Percentiles rank a stretch among this genome's conserved stretches.
Conservation (phyloP, 306 rosid species). For the Lathyrus tuberosus region DNA sequence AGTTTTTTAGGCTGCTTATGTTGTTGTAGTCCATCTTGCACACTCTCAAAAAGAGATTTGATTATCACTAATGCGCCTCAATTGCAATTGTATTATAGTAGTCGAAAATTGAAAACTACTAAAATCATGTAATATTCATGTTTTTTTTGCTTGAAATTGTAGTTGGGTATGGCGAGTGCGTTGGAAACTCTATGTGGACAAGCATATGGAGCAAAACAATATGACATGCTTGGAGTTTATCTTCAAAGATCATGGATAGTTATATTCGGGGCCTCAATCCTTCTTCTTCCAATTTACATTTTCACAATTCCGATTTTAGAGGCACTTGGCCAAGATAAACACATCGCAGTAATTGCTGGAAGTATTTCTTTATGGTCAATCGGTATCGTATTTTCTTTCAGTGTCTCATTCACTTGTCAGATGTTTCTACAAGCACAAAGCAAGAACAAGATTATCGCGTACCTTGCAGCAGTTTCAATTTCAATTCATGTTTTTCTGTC, state of each 20-base stretch:
- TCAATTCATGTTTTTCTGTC: conserved; percentile 45
- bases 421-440: conserved; percentile 66
- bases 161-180: conserved; percentile 79
- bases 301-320: conserved; percentile 52
- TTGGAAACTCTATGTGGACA: conserved; percentile 69
- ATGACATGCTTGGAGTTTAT: conserved; percentile 63
- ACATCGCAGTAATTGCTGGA: conserved; percentile 48
- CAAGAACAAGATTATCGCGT: conserved; percentile 57
- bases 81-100: background rate
- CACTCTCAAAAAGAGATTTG: too few species aligned
- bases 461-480: conserved; percentile 54
- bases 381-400: conserved; percentile 42
- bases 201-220: conserved; percentile 60
- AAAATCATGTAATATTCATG: background rate
- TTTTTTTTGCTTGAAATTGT: background rate
- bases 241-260: conserved; percentile 74
- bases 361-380: conserved; percentile 56
- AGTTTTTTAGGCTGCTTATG: too few species aligned
- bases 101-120: background rate
- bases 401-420: conserved; percentile 57
- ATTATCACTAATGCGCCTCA: background rate
- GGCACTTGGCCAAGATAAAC: conserved; percentile 52
- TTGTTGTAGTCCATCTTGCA: too few species aligned
- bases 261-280: conserved; percentile 35
- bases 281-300: conserved; percentile 52